Evolutionary conservation across 805 yeast genomes (phyloP).

Genomic region (Diddensiella caesifluorescens): DNA sequence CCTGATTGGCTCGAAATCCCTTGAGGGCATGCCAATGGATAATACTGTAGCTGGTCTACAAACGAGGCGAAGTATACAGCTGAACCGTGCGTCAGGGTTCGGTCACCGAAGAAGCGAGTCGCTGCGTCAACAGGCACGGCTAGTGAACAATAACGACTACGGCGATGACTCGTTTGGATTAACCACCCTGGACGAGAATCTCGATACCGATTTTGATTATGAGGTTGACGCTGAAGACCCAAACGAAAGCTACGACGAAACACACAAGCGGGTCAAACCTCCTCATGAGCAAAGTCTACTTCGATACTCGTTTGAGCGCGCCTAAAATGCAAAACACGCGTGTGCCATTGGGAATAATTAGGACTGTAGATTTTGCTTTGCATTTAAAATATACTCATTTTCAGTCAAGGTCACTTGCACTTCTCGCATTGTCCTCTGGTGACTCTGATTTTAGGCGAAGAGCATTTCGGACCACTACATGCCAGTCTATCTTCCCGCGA

Average conservation of each 20-base stretch:
- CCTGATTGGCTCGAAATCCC: conserved; percentile 44
- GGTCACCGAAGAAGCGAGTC: conserved; percentile 28
- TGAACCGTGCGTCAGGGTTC: conserved; percentile 38
- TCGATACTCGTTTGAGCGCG: conserved; percentile 2
- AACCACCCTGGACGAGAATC: conserved; percentile 29
- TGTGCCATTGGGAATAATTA: neutral
- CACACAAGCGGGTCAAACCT: neutral
- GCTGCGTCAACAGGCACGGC: conserved; percentile 26
- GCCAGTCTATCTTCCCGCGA: conserved; percentile 10
- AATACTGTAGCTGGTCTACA: conserved; percentile 75
- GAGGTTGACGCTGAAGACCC: conserved; percentile 13
- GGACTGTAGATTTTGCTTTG: no score
- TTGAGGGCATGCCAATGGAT: conserved; percentile 74
- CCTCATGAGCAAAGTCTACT: neutral
- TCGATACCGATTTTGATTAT: conserved; percentile 10
- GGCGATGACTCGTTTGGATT: conserved; percentile 34
- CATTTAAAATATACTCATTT: no score
- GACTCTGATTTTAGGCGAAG: neutral
- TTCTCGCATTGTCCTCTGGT: no score
- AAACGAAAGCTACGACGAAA: neutral
- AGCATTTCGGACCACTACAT: conserved; percentile 11
- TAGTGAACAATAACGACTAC: conserved; percentile 25
- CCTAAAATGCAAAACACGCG: neutral
- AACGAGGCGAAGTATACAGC: conserved; percentile 70
- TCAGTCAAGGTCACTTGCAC: no score